A percentile compares a stretch with the other conserved stretches of the same genome.
phyloP scores from a whole-genome alignment of 169 alveolate species.

The Plasmodium cynomolgi region DNA sequence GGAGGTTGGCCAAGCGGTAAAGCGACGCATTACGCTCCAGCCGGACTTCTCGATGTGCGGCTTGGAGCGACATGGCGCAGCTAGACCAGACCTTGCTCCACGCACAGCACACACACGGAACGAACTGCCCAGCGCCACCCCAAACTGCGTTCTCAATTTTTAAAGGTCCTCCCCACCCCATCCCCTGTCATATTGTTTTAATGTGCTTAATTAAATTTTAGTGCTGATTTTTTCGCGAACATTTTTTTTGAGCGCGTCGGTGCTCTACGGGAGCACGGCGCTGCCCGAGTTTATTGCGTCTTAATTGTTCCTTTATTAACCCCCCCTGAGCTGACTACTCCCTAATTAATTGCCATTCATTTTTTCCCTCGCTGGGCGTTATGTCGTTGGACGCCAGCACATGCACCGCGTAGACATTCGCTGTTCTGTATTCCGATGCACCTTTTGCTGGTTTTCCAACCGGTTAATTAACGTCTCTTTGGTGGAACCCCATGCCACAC shows the following conservation, averaged over 20 bases:
- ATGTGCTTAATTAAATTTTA: neutral
- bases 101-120: neutral
- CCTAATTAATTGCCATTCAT: neutral
- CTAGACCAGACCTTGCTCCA: neutral
- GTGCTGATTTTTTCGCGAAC: neutral
- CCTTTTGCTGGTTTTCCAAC: neutral
- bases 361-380: neutral
- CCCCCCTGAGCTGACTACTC: neutral
- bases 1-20: neutral
- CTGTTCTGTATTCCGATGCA: no score
- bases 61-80: neutral
- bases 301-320: neutral
- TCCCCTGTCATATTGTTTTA: neutral
- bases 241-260: neutral
- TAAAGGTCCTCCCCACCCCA: neutral
- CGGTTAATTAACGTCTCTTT: neutral
- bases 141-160: neutral
- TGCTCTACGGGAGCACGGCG: neutral
- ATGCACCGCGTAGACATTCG: neutral
- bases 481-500: neutral
- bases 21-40: neutral
- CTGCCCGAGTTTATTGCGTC: neutral
- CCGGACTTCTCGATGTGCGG: neutral
- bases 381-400: neutral
- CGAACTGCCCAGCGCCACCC: neutral